A percentile compares a stretch with the other conserved stretches of the same genome.
These are phyloP conservation scores for Mikania micrantha DNA, from an alignment of 129 eudicot species.

Conservation along the genomic window DNA sequence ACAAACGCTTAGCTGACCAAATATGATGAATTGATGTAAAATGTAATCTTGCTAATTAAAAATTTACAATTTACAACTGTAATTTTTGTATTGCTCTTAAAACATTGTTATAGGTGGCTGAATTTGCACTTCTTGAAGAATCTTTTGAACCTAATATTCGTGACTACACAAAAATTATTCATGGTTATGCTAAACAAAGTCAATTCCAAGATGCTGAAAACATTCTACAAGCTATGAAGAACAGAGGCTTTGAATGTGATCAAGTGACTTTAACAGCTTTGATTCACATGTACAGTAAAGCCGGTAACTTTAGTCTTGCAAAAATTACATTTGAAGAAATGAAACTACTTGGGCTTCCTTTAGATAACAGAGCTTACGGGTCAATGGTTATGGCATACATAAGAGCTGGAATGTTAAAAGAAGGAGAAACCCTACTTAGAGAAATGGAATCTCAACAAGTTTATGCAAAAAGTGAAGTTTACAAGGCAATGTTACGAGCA, in stretches of 20 bases:
- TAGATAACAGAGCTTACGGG: conserved; percentile 79
- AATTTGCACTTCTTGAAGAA: conserved; percentile 62
- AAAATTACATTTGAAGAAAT: conserved; percentile 64
- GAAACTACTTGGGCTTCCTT: conserved; percentile 57
- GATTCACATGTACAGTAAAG: conserved; percentile 92
- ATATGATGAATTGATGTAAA: no score
- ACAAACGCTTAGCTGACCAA: no score
- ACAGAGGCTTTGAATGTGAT: conserved; percentile 56
- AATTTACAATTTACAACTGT: background rate
- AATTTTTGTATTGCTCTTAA: background rate
- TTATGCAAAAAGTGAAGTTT: conserved; percentile 83
- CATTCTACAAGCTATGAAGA: conserved; percentile 53
- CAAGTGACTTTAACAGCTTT: conserved; percentile 78
- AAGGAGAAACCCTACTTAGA: conserved; percentile 45
- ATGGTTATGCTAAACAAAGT: conserved; percentile 64
- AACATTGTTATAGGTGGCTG: conserved; percentile 49
- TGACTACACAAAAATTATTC: conserved; percentile 84
- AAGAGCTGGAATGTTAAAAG: conserved; percentile 59
- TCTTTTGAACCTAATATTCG: conserved; percentile 85
- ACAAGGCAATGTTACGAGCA: conserved; percentile 78
- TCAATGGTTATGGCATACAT: conserved; percentile 92
- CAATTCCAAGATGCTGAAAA: conserved; percentile 67
- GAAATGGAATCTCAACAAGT: conserved; percentile 75
- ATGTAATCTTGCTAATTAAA: no score
- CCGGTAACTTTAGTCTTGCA: conserved; percentile 66